Evolutionary conservation across 1,284 basidiomycete species (phyloP).

Genomic region (Vanrija pseudolonga): DNA sequence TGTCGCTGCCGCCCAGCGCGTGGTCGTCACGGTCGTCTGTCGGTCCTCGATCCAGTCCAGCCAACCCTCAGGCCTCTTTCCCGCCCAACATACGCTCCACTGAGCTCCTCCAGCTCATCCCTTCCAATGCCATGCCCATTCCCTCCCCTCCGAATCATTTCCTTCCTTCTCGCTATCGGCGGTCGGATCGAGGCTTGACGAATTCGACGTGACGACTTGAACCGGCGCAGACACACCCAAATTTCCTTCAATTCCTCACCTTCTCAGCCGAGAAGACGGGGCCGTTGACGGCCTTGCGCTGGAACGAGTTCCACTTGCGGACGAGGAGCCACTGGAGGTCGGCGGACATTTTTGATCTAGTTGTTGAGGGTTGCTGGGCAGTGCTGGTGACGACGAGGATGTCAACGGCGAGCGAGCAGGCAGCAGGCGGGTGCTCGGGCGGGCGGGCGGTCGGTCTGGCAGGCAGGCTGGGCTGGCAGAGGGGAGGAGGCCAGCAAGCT

Average conservation of each 20-base stretch:
- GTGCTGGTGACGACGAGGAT: not conserved
- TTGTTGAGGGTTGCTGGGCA: not conserved
- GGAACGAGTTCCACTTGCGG: constrained; percentile 81
- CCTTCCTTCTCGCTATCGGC: not conserved
- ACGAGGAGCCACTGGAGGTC: constrained; percentile 89
- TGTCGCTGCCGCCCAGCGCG: not conserved
- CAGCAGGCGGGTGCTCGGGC: too few species aligned
- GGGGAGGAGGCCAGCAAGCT: too few species aligned
- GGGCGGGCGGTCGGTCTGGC: too few species aligned
- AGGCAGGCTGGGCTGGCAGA: too few species aligned
- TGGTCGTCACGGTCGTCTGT: not conserved
- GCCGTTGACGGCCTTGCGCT: constrained; percentile 73
- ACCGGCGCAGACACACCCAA: not conserved
- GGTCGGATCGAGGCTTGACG: not conserved
- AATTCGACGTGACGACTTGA: not conserved
- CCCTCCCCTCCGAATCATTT: not conserved
- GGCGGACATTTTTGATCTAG: constrained; percentile 39
- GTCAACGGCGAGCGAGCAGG: too few species aligned
- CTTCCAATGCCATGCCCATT: not conserved
- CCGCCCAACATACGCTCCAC: too few species aligned
- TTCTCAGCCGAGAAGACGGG: constrained; percentile 78
- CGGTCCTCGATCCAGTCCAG: too few species aligned
- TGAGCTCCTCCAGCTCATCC: not conserved
- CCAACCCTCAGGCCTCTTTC: too few species aligned
- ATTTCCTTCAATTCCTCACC: constrained; percentile 54